Percentiles rank a stretch among this genome's conserved stretches.
Evolutionary conservation across 2,329 filamentous ascomycete species (phyloP).

Genomic region (Huntiella omanensis): DNA sequence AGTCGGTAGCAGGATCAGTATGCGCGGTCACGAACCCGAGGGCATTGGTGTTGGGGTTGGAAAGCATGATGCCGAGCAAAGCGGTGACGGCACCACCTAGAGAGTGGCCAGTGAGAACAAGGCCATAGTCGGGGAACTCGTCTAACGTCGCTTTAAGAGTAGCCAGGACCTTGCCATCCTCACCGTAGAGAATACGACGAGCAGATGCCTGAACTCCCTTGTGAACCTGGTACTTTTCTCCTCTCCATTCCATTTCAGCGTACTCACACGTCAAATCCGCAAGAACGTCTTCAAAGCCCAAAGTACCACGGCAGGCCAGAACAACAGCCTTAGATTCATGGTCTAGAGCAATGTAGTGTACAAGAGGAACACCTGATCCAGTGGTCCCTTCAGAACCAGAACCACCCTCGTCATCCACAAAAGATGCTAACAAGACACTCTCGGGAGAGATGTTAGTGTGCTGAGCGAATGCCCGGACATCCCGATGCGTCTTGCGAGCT

Average conservation of each 20-base stretch:
- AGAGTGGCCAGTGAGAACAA: constrained; percentile 51
- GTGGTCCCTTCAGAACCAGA: constrained; percentile 45
- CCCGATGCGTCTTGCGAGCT: constrained; percentile 33
- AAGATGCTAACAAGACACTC: constrained; percentile 48
- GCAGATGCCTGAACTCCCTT: constrained; percentile 59
- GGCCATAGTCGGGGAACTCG: constrained; percentile 48
- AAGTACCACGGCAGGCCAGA: constrained; percentile 51
- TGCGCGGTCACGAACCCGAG: constrained; percentile 44
- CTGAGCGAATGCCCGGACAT: constrained; percentile 43
- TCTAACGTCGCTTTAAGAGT: constrained; percentile 47
- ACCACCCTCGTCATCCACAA: constrained; percentile 49
- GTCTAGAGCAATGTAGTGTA: constrained; percentile 55
- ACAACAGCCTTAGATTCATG: constrained; percentile 54
- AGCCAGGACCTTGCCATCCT: constrained; percentile 45
- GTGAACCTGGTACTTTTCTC: constrained; percentile 48
- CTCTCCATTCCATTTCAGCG: constrained; percentile 44
- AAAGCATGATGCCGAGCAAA: constrained; percentile 50
- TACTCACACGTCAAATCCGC: constrained; percentile 61
- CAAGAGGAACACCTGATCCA: constrained; percentile 42
- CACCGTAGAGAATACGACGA: constrained; percentile 45
- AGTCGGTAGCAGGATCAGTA: constrained; percentile 16
- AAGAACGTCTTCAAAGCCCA: constrained; percentile 55
- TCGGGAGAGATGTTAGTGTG: constrained; percentile 39
- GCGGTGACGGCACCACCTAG: constrained; percentile 52
- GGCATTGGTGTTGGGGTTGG: constrained; percentile 33